A percentile compares a stretch with the other conserved stretches of the same genome.
Conservation (phyloP, 352 stramenopile species). For the Phytopythium delawarense region DNA sequence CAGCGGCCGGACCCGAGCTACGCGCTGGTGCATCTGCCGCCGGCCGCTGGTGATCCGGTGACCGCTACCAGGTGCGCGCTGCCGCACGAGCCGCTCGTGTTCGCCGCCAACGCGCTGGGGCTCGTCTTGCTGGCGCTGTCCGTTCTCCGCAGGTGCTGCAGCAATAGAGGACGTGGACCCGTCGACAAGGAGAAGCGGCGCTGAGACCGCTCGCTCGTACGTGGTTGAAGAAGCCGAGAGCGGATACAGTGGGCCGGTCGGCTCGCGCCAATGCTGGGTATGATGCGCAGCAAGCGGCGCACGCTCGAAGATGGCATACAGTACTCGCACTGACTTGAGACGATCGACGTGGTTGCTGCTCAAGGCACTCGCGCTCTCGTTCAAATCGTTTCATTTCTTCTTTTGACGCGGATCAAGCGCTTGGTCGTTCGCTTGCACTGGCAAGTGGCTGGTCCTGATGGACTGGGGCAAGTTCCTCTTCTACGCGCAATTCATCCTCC, state of each 20-base stretch:
- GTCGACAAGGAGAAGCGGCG: conserved; percentile 7
- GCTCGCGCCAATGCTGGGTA: too few species aligned
- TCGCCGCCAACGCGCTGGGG: conserved; percentile 27
- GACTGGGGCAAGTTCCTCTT: not conserved
- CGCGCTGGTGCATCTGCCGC: conserved; percentile 33
- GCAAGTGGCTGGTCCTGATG: not conserved
- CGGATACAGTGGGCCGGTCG: too few species aligned
- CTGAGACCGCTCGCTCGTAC: not conserved
- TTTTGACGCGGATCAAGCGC: too few species aligned
- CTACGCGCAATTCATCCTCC: not conserved
- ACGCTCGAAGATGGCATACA: too few species aligned
- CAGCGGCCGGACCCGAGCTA: conserved; percentile 80
- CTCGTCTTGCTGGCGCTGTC: conserved; percentile 11
- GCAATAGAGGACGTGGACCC: not conserved
- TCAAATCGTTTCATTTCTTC: too few species aligned
- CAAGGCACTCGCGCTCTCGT: too few species aligned
- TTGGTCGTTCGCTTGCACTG: too few species aligned
- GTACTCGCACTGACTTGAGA: too few species aligned
- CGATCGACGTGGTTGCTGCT: too few species aligned
- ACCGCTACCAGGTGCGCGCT: conserved; percentile 23
- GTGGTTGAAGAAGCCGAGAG: too few species aligned
- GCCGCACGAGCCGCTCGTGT: conserved; percentile 33
- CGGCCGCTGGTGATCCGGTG: not conserved
- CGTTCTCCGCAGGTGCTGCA: not conserved
- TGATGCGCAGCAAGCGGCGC: too few species aligned